phyloP scores from a whole-genome alignment of 2,329 filamentous ascomycete species.

The Diaporthe sp. region DNA sequence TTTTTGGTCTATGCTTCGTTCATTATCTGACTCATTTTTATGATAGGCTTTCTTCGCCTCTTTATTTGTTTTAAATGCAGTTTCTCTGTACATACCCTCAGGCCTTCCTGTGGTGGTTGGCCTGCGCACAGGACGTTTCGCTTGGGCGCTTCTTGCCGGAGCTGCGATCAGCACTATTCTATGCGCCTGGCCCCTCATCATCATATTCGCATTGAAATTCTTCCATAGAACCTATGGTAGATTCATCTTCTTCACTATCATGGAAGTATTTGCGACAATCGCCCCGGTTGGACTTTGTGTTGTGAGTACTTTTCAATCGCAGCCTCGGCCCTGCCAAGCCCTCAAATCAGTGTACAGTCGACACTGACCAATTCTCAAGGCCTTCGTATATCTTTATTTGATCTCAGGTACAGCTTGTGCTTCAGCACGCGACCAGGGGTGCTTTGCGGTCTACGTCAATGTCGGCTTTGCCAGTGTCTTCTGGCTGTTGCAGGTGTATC shows the following conservation, averaged over 20 bases:
- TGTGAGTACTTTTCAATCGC: too few species aligned
- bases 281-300: neutral
- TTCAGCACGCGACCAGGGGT: neutral
- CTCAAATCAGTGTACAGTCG: too few species aligned
- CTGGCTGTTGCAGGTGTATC: neutral
- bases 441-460: neutral
- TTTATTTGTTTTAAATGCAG: neutral
- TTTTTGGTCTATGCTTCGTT: too few species aligned
- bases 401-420: neutral
- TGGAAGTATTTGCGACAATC: neutral
- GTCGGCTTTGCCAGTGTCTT: neutral
- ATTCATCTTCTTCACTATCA: neutral
- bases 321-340: too few species aligned
- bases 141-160: neutral
- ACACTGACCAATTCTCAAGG: neutral
- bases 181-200: neutral
- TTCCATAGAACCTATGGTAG: neutral
- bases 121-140: neutral
- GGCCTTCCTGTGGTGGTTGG: neutral
- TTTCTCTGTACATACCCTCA: neutral
- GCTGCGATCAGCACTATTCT: neutral
- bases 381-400: rapidly evolving
- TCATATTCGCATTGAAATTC: neutral
- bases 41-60: neutral
- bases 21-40: too few species aligned